Evolutionary conservation across 2,329 filamentous ascomycete species (phyloP).

Genomic region (Aspergillus sp.): DNA sequence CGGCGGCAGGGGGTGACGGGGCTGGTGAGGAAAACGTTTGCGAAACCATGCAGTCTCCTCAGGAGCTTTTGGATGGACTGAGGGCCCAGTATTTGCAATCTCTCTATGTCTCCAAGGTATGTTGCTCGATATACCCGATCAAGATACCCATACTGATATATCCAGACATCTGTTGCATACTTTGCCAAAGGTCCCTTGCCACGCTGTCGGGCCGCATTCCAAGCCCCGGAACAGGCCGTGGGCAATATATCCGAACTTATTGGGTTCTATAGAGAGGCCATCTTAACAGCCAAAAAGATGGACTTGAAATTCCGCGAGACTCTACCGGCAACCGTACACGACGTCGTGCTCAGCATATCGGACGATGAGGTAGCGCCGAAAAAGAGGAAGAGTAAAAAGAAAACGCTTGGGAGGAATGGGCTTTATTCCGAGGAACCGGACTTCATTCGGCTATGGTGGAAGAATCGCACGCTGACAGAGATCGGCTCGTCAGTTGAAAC

Average conservation of each 20-base stretch:
- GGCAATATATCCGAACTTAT: constrained; percentile 29
- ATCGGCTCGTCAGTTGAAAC: constrained; percentile 25
- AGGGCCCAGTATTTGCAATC: constrained; percentile 44
- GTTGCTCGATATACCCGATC: not conserved
- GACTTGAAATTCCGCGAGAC: constrained; percentile 49
- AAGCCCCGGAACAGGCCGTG: constrained; percentile 25
- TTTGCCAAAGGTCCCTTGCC: constrained; percentile 53
- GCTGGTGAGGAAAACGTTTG: constrained; percentile 14
- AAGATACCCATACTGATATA: constrained; percentile 13
- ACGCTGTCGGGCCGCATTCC: constrained; percentile 44
- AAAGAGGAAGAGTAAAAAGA: constrained; percentile 40
- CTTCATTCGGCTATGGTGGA: constrained; percentile 49
- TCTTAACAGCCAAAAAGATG: constrained; percentile 47
- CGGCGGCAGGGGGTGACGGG: constrained; percentile 8
- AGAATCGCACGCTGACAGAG: constrained; percentile 32
- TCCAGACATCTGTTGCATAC: constrained; percentile 50
- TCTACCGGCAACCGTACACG: constrained; percentile 40
- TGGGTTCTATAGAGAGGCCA: constrained; percentile 42
- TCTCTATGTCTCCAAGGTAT: constrained; percentile 45
- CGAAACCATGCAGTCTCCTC: constrained; percentile 26
- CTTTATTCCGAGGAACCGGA: constrained; percentile 47
- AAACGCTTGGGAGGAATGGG: constrained; percentile 45
- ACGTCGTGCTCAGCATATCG: constrained; percentile 36
- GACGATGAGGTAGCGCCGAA: constrained; percentile 34
- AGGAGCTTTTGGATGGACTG: constrained; percentile 38